Percentiles rank a stretch among this genome's conserved stretches.
phyloP scores from a whole-genome alignment of 176 grass and related monocot genomes.

The Eragrostis nindensis region DNA sequence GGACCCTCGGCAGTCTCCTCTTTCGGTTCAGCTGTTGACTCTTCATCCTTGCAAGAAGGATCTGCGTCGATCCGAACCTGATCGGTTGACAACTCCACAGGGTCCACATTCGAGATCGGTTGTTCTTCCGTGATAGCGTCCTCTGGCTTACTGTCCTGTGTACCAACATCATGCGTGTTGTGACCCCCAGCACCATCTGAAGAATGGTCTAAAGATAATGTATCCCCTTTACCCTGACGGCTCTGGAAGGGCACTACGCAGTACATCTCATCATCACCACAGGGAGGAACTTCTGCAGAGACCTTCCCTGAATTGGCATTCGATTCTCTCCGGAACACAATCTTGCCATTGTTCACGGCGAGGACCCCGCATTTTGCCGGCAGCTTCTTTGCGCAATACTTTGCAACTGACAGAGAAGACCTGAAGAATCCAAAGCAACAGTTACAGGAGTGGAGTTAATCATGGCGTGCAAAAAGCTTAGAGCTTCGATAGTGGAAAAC shows the following conservation, averaged over 20 bases:
- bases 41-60: constrained; percentile 21
- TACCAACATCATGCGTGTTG: constrained; percentile 32
- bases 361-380: constrained; percentile 64
- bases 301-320: constrained; percentile 57
- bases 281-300: constrained; percentile 36
- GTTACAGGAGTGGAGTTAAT: constrained; percentile 19
- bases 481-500: constrained; percentile 24
- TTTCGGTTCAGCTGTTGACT: not conserved
- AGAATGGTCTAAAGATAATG: constrained; percentile 10
- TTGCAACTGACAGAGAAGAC: constrained; percentile 68
- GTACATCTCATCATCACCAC: constrained; percentile 51
- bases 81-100: constrained; percentile 3
- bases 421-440: constrained; percentile 41
- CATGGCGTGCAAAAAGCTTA: constrained; percentile 1
- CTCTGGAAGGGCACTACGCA: constrained; percentile 49
- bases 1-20: constrained; percentile 40
- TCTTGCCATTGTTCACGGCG: constrained; percentile 83
- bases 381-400: constrained; percentile 91
- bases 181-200: not conserved
- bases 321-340: constrained; percentile 70
- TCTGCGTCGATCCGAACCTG: not conserved
- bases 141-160: not conserved
- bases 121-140: not conserved
- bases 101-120: constrained; percentile 5
- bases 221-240: constrained; percentile 31